Evolutionary conservation across 176 grass and related monocot species (phyloP), one percentile per base, ranked within the genome.

Genomic region (Saccharum spontaneum): DNA sequence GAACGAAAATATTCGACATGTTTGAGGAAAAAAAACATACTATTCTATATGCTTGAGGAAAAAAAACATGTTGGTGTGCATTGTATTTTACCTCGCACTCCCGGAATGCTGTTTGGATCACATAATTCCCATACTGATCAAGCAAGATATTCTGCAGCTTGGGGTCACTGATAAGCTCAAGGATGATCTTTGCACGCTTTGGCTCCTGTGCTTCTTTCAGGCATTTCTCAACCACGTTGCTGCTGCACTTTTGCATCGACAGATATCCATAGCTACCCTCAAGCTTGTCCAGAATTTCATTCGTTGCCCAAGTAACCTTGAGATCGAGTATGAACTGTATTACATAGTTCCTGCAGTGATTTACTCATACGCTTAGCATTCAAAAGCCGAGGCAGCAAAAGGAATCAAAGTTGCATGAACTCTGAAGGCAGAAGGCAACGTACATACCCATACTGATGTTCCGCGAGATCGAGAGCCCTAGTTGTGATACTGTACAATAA

Each of bases 171-270:
- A 92, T 74, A 43, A 97, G 88, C 61, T 97, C 90, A 5, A 59
- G 63, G 22, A 97, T 89, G 69, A 94, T 97, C 45, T 62, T 81
- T n/a, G 5, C 55, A 12, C 81, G 81, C 13, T 79, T 70, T 8
- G 30, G 46, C 16, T 77, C 81, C n/a, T 4, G 46, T 3, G 54
- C 78, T 76, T 78, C 36, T 75, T 78, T 85, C 59, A 97, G 45
- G 63, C 94, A 97, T 69, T 89, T 92, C 45, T 97, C 94, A 0
- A 97, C 88, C 16, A 97, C 94, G 23, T 97, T 89, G 81, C 92
- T 97, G 48, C 92, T 89, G 62, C 67, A 94, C 70, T 97, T 97
- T 62, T 97, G 86, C 84, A 89, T 83, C 3, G 94, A 97, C 15
- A 97, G 68, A 43, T 50, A 68, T 22, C 59, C 62, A 5, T 86